Conservation (phyloP, 345 rosid genomes). For the Draba incana region DNA sequence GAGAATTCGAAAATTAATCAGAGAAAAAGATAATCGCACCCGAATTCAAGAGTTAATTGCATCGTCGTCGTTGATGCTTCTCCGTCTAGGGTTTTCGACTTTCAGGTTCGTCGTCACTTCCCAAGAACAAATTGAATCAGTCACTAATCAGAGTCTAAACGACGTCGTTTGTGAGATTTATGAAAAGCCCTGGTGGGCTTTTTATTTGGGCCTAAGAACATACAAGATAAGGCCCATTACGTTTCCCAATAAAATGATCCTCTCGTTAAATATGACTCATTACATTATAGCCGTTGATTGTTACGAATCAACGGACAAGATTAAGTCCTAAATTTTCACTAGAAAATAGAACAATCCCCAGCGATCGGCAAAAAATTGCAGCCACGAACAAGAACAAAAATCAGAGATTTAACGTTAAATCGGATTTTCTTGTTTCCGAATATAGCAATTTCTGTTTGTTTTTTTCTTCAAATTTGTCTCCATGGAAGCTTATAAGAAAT, state of each 20-base stretch:
- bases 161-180: not conserved
- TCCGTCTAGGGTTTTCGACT: constrained; percentile 31
- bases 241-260: constrained; percentile 16
- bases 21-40: constrained; percentile 43
- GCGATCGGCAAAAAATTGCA: constrained; percentile 24
- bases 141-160: not conserved
- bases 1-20: not conserved
- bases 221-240: constrained; percentile 24
- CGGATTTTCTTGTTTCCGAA: constrained; percentile 1
- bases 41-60: constrained; percentile 87
- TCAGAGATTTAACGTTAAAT: constrained; percentile 28
- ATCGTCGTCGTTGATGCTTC: constrained; percentile 36
- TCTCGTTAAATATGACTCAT: not conserved
- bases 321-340: constrained; percentile 1
- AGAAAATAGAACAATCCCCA: constrained; percentile 9
- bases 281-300: constrained; percentile 10
- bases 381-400: not conserved
- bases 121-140: constrained; percentile 3
- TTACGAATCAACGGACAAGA: constrained; percentile 5
- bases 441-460: not conserved
- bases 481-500: constrained; percentile 89
- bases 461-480: not conserved
- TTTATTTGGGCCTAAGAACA: not conserved
- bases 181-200: not conserved
- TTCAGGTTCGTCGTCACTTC: constrained; percentile 12